A percentile compares a stretch with the other conserved stretches of the same genome.
Evolutionary conservation across 495 filamentous ascomycete species (phyloP).

Genomic region (Talaromyces ruber): DNA sequence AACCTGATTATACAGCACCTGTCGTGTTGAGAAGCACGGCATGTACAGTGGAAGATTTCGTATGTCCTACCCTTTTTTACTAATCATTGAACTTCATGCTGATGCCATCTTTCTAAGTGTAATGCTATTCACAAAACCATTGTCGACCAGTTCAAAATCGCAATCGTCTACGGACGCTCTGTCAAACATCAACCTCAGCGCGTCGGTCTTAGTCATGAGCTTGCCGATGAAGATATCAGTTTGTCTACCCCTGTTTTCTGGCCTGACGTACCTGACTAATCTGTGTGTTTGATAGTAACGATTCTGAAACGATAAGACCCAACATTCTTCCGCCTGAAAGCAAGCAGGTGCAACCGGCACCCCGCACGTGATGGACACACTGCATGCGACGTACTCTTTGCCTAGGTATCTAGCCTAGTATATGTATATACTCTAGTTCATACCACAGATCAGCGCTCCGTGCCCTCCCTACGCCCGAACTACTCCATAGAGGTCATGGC

Average conservation of each 20-base stretch:
- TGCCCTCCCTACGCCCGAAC: neutral
- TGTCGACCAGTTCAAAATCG: conserved; percentile 88
- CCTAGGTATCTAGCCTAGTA: neutral
- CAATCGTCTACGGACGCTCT: conserved; percentile 93
- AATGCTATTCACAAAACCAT: conserved; percentile 95
- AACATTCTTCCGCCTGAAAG: neutral
- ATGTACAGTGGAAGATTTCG: conserved; percentile 94
- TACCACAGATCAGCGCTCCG: neutral
- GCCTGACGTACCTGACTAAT: conserved; percentile 19
- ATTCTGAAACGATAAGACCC: conserved; percentile 80
- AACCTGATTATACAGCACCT: conserved; percentile 85
- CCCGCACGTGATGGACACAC: conserved; percentile 16
- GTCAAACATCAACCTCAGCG: conserved; percentile 98
- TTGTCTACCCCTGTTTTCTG: conserved; percentile 27
- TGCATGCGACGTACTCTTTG: conserved; percentile 11
- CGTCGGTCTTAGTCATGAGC: conserved; percentile 83
- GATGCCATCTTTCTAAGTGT: conserved; percentile 56
- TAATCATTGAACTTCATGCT: conserved; percentile 5
- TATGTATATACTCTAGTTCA: neutral
- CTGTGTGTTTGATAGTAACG: conserved; percentile 52
- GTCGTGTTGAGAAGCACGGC: conserved; percentile 76
- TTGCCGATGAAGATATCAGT: conserved; percentile 97
- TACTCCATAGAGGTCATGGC: neutral
- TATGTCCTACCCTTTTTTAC: conserved; percentile 39
- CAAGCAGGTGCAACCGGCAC: neutral